Evolutionary conservation across 1,284 basidiomycete genomes (phyloP).

Genomic region (Leccinum colubrinum): DNA sequence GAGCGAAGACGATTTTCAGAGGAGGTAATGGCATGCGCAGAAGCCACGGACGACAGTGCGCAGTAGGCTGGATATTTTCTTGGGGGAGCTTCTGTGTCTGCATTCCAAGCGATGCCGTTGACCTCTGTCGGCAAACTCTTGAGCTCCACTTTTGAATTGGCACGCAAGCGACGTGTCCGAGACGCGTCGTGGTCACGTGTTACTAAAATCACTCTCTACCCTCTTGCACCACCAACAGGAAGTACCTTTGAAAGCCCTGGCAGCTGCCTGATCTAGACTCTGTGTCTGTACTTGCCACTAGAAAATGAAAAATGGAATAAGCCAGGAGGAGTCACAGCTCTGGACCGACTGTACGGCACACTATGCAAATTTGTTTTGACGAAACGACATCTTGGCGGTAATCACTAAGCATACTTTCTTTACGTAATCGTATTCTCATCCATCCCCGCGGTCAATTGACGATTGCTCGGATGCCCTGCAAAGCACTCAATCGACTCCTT

Average conservation of each 20-base stretch:
- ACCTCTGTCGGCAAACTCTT: slow-evolving; percentile 20
- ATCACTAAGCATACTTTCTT: too few relatives aligned
- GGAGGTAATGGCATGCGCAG: slow-evolving; percentile 11
- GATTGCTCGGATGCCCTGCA: neutral
- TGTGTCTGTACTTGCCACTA: neutral
- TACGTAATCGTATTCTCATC: too few relatives aligned
- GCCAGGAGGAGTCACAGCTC: neutral
- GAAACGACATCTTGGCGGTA: too few relatives aligned
- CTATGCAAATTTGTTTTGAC: neutral
- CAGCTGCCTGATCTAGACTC: neutral
- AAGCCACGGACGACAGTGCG: neutral
- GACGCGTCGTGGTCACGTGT: slow-evolving; percentile 29
- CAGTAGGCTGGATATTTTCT: neutral
- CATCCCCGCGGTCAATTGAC: too few relatives aligned
- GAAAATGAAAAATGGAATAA: neutral
- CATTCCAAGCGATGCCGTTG: slow-evolving; percentile 26
- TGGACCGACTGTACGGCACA: neutral
- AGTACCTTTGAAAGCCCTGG: neutral
- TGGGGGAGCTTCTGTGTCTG: slow-evolving; percentile 6
- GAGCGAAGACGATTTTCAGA: slow-evolving; percentile 1
- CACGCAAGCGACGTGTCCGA: neutral
- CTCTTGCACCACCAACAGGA: neutral
- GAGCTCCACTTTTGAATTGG: slow-evolving; percentile 8
- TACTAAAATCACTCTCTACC: slow-evolving; percentile 17
- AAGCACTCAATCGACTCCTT: slow-evolving; percentile 2